Evolutionary conservation across 768 basidiomycete genomes (phyloP), one percentile per base, ranked within the genome.

Genomic region (Leccinum sublutescens): DNA sequence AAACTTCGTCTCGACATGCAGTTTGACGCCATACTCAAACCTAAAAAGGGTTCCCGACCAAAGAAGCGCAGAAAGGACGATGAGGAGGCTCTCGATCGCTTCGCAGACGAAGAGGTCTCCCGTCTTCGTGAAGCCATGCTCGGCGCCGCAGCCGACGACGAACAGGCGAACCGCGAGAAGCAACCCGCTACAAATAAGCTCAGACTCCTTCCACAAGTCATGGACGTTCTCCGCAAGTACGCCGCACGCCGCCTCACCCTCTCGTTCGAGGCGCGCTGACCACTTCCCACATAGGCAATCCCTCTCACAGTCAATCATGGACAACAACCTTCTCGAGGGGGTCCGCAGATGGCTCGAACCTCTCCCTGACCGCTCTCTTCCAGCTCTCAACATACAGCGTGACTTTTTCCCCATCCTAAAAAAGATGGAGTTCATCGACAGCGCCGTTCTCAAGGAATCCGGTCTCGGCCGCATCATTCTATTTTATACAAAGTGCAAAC

Each of bases 401-500:
- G 90, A 95, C 54, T 87, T 98, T 64, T 93, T 98, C 75, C 81
- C 84, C 33, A 82, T 88, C 55, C 78, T 99, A 10, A 81, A 80
- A 62, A 93, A 89, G 78, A 93, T 98, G 88, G 89, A 91, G 62
- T 91, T 90, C 67, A 95, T 98, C 69, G 96, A 98, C 75, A 86
- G 87, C 33, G 75, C 85, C 19, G 91, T 92, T 5, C 87, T 99
- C 66, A 96, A 95, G 71, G 93, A 96, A 71, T 91, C 91, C 1
- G 86, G 87, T 0, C 81, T 99, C 4, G 97, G 97, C 15, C 88
- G 88, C 58, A 82, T 98, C 65, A 80, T 98, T 40, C 77, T 96
- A 29, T 98, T 98, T 76, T 99, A 99, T 80, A 96, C 95, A 23
- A 95, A 95, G 70, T 92, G 89, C 80, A 93, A 89, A 72, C 89